Conservation (phyloP, 441 rosid species). For the Euphorbia corollata region DNA sequence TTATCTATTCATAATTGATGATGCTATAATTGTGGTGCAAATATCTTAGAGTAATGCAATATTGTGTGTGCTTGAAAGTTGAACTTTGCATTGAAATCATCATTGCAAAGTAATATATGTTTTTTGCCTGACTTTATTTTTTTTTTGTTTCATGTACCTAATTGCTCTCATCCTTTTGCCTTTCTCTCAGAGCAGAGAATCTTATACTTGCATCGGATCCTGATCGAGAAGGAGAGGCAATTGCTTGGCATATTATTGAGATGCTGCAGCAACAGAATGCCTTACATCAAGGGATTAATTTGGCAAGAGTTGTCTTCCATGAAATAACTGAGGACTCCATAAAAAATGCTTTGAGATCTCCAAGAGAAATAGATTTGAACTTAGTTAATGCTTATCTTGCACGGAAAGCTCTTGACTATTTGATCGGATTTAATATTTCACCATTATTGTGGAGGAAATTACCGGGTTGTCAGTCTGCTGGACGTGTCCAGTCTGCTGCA, state of each 20-base stretch:
- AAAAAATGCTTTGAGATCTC: slow-evolving; percentile 66
- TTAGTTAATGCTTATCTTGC: slow-evolving; percentile 95
- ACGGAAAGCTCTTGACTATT: slow-evolving; percentile 93
- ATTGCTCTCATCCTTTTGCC: slow-evolving; percentile 33
- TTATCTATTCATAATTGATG: slow-evolving; percentile 11
- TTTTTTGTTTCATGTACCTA: slow-evolving; percentile 24
- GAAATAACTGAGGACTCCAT: slow-evolving; percentile 90
- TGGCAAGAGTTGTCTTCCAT: slow-evolving; percentile 90
- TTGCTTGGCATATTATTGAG: slow-evolving; percentile 98
- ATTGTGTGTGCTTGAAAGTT: slow-evolving; percentile 5
- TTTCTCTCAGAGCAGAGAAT: slow-evolving; percentile 80
- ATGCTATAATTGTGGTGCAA: slow-evolving; percentile 8
- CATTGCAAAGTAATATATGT: neutral
- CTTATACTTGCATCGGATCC: slow-evolving; percentile 98
- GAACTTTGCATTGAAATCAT: neutral
- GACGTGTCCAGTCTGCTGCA: slow-evolving; percentile 98
- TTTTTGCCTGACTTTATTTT: slow-evolving; percentile 9
- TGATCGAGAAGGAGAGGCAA: slow-evolving; percentile 99
- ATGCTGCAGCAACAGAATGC: slow-evolving; percentile 96
- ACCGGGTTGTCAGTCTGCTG: slow-evolving; percentile 97
- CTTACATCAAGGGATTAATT: slow-evolving; percentile 53
- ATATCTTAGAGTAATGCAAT: neutral
- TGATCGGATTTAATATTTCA: slow-evolving; percentile 90
- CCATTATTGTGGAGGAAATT: slow-evolving; percentile 94
- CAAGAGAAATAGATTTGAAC: slow-evolving; percentile 76